These are phyloP conservation scores for Myriangium duriaei DNA, from an alignment of 2,329 filamentous ascomycete species.

Conservation along the genomic window DNA sequence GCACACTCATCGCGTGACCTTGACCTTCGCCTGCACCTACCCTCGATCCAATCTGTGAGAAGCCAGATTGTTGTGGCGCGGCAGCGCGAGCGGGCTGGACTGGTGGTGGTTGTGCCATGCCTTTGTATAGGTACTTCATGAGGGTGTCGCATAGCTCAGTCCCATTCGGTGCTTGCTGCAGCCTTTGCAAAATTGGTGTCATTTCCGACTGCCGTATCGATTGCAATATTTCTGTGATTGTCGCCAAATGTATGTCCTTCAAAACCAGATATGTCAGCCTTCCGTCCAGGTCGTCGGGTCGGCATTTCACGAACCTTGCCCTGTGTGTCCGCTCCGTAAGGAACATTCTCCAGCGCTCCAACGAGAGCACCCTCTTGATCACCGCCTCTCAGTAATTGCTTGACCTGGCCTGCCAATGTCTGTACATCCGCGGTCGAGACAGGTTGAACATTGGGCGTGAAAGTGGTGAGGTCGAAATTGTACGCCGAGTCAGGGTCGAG, in stretches of 20 bases:
- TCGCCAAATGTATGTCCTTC: conserved; percentile 75
- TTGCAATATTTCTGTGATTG: conserved; percentile 84
- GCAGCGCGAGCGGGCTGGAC: conserved; percentile 27
- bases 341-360: conserved; percentile 72
- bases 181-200: conserved; percentile 70
- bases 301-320: conserved; percentile 34
- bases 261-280: conserved; percentile 1
- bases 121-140: conserved; percentile 97
- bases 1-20: conserved; percentile 84
- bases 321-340: conserved; percentile 48
- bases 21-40: conserved; percentile 54
- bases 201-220: conserved; percentile 95
- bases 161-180: conserved; percentile 68
- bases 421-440: conserved; percentile 68
- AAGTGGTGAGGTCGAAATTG: conserved; percentile 82
- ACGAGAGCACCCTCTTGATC: conserved; percentile 79
- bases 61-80: conserved; percentile 72
- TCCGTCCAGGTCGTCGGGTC: not conserved
- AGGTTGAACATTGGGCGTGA: conserved; percentile 65
- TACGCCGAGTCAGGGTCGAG: conserved; percentile 77
- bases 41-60: conserved; percentile 59
- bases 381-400: conserved; percentile 75
- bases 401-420: conserved; percentile 64
- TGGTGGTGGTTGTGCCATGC: conserved; percentile 48
- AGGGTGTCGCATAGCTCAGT: conserved; percentile 79